Conservation (phyloP, 148 eudicot genomes). For the Arbutus unedo region DNA sequence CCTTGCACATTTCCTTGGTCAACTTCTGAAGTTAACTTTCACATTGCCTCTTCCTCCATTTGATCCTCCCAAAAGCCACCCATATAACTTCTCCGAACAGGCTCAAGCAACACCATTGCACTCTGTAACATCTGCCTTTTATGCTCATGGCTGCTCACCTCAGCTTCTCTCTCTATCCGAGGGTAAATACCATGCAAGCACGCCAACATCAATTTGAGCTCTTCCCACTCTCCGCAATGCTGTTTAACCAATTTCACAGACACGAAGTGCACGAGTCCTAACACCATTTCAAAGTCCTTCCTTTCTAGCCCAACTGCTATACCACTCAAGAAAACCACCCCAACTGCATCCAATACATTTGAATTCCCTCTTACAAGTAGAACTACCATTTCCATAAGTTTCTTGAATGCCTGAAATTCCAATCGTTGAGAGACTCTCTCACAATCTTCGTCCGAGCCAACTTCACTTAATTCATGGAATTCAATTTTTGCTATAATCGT, state of each 20-base stretch:
- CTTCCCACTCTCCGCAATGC: slow-evolving; percentile 34
- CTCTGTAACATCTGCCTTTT: slow-evolving; percentile 35
- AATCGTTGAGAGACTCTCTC: slow-evolving; percentile 25
- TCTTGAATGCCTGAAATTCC: slow-evolving; percentile 55
- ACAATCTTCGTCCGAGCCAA: slow-evolving; percentile 42
- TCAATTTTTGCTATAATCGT: slow-evolving; percentile 59
- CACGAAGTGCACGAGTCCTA: slow-evolving; percentile 63
- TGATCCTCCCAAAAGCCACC: slow-evolving; percentile 25
- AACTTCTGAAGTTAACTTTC: not conserved
- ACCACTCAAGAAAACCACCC: slow-evolving; percentile 41
- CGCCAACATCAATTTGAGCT: slow-evolving; percentile 43
- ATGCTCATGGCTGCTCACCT: slow-evolving; percentile 29
- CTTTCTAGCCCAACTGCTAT: slow-evolving; percentile 40
- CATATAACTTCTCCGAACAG: slow-evolving; percentile 44
- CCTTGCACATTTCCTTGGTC: not conserved
- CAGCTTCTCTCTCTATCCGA: slow-evolving; percentile 45
- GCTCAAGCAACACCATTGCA: slow-evolving; percentile 57
- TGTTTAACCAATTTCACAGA: slow-evolving; percentile 42
- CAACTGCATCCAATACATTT: slow-evolving; percentile 58
- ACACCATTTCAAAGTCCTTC: slow-evolving; percentile 51
- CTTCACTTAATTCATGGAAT: slow-evolving; percentile 41
- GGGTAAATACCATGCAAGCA: slow-evolving; percentile 48
- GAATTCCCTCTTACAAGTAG: slow-evolving; percentile 40
- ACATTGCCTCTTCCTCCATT: slow-evolving; percentile 21
- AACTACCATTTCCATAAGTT: slow-evolving; percentile 44